Base-by-base conservation (phyloP, 2,329 filamentous ascomycete genomes). In the Diaporthe citriasiana region DNA sequence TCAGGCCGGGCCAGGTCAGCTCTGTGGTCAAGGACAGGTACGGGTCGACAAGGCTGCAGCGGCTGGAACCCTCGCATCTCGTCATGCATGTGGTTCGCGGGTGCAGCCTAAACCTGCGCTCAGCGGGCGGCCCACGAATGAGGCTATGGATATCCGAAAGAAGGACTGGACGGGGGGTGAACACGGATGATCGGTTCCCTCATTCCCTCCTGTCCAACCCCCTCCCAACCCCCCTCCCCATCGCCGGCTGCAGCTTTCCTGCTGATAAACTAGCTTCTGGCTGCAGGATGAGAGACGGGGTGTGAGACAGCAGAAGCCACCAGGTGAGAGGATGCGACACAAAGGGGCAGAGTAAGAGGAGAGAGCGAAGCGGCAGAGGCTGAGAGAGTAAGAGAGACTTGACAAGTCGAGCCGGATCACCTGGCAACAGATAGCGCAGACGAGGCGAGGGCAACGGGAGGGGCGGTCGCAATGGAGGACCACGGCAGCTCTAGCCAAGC, bases 11-110 rank as follows among this genome's bases (percentile, higher is more conserved):
- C 33, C 50, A 30, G 70, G 56, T 71, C 66, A 73, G 59, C 59
- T 65, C 51, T 53, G 22, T 45, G 56, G 63, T 57, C 40, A 30
- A 66, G 66, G 40, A 25, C 40, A n/a, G 47, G 47, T 40, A 30
- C 47, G 63, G 63, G 33, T 56, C 42, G 66, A 63, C 72, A 71
- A 75, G 74, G 72, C 74, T 75, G 72, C 72, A 73, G 70, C 51
- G 66, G 45, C 71, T 71, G 66, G 65, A 17, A 17, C 66, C 66
- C 42, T 63, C 70, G 35, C 70, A 51, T 55, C 66, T 70, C 30
- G 74, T 75, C 74, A 35, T 69, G 71, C 71, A 15, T 71, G 13
- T 71, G 40, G 13, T 33, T 59, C 25, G 70, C 56, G 47, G n/a
- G 53, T 53, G 45, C 56, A 71, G 70, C 56, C 70, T 71, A 71